phyloP scores from a whole-genome alignment of 345 rosid genomes.

The Corchorus olitorius region DNA sequence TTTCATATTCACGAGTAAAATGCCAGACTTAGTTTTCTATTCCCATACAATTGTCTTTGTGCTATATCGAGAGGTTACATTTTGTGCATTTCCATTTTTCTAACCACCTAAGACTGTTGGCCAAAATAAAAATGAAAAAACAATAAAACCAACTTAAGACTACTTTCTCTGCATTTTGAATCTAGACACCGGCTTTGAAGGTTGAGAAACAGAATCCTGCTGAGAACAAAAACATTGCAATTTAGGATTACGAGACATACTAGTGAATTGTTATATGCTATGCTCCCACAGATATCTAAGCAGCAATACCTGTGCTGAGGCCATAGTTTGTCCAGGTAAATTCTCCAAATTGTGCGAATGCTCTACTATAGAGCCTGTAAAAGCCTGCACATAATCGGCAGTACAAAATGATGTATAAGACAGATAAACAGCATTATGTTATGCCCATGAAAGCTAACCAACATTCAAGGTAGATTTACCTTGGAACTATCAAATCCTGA shows the following conservation, averaged over 20 bases:
- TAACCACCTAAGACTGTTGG: slow-evolving; percentile 23
- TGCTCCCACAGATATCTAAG: background rate
- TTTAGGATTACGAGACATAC: background rate
- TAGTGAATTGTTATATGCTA: background rate
- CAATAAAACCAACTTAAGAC: background rate
- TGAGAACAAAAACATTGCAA: slow-evolving; percentile 17
- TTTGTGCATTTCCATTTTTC: background rate
- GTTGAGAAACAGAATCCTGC: slow-evolving; percentile 54
- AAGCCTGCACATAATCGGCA: slow-evolving; percentile 49
- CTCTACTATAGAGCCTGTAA: slow-evolving; percentile 76
- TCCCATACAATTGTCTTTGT: background rate
- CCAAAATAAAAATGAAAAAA: no score
- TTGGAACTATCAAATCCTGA: slow-evolving; percentile 44
- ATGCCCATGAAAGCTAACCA: background rate
- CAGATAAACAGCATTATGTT: background rate
- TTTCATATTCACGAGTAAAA: background rate
- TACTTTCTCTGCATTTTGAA: slow-evolving; percentile 77
- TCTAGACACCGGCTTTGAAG: slow-evolving; percentile 78
- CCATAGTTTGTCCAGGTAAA: slow-evolving; percentile 21
- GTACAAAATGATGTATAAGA: background rate
- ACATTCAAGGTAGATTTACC: slow-evolving; percentile 35
- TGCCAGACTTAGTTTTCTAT: background rate
- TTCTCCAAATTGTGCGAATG: slow-evolving; percentile 39
- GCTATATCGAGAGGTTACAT: background rate
- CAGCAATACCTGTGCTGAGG: slow-evolving; percentile 53